phyloP scores from a whole-genome alignment of 768 basidiomycete genomes.

The Phaeotremella fagi region DNA sequence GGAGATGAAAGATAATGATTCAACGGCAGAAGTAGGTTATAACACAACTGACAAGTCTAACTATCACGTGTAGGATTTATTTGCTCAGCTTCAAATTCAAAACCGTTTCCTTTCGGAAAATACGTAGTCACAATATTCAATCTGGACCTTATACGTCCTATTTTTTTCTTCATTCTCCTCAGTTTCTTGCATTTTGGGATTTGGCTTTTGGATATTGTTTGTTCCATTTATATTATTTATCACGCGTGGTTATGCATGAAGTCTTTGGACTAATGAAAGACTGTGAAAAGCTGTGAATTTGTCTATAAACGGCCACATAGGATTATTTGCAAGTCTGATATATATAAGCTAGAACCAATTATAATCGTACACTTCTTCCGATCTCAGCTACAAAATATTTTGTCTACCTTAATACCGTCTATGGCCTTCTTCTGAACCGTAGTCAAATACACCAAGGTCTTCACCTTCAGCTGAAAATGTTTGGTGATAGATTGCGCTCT shows the following conservation, averaged over 20 bases:
- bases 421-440: constrained; percentile 14
- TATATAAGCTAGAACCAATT: too few species aligned
- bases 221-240: too few species aligned
- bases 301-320: too few species aligned
- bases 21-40: constrained; percentile 25
- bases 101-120: constrained; percentile 12
- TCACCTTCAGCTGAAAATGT: constrained; percentile 30
- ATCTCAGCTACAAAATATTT: too few species aligned
- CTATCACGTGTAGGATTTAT: constrained; percentile 42
- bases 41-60: constrained; percentile 7
- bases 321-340: too few species aligned
- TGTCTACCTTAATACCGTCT: constrained; percentile 12
- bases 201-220: too few species aligned
- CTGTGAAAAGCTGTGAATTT: too few species aligned
- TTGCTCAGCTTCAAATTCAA: constrained; percentile 33
- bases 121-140: not conserved
- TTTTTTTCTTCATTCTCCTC: too few species aligned
- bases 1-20: constrained; percentile 12
- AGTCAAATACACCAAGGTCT: constrained; percentile 11
- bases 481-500: constrained; percentile 24
- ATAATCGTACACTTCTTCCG: not conserved
- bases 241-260: too few species aligned
- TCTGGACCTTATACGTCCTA: too few species aligned
- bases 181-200: too few species aligned
- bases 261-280: too few species aligned